Evolutionary conservation across 208 protist genomes (phyloP).

Genomic region (Leishmania turanica): DNA sequence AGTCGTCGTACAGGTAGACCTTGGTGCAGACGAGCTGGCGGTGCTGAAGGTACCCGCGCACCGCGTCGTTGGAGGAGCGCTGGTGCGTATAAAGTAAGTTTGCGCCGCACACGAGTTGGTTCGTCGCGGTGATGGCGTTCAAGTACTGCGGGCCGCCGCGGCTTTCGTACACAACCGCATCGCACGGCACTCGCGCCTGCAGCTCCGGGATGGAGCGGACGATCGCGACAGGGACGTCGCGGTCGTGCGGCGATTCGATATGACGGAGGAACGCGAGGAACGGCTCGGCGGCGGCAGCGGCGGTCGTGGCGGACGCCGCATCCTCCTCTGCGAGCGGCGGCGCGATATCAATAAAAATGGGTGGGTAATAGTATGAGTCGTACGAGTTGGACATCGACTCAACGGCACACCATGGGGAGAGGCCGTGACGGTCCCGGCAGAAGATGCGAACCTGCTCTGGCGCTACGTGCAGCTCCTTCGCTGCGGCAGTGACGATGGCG

Average conservation of each 20-base stretch:
- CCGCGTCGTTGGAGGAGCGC: neutral
- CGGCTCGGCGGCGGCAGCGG: neutral
- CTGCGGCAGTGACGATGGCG: constrained; percentile 34
- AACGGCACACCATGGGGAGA: constrained; percentile 15
- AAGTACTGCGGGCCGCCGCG: neutral
- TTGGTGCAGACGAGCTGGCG: constrained; percentile 30
- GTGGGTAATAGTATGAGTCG: constrained; percentile 17
- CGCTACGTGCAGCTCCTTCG: constrained; percentile 31
- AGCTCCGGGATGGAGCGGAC: constrained; percentile 25
- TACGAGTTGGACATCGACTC: constrained; percentile 21
- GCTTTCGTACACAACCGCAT: constrained; percentile 18
- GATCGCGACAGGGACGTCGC: constrained; percentile 13
- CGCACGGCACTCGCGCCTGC: constrained; percentile 7
- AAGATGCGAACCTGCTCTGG: constrained; percentile 42
- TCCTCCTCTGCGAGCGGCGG: neutral
- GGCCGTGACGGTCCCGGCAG: constrained; percentile 8
- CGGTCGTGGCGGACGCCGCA: neutral
- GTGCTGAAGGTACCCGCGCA: constrained; percentile 19
- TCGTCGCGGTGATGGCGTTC: neutral
- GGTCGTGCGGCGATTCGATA: neutral
- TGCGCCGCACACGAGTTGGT: constrained; percentile 27
- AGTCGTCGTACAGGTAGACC: constrained; percentile 41
- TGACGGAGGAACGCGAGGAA: constrained; percentile 28
- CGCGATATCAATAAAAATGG: constrained; percentile 25
- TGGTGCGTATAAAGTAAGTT: constrained; percentile 28